Conservation (phyloP, 2,329 filamentous ascomycete species). For the Trichoderma gracile region DNA sequence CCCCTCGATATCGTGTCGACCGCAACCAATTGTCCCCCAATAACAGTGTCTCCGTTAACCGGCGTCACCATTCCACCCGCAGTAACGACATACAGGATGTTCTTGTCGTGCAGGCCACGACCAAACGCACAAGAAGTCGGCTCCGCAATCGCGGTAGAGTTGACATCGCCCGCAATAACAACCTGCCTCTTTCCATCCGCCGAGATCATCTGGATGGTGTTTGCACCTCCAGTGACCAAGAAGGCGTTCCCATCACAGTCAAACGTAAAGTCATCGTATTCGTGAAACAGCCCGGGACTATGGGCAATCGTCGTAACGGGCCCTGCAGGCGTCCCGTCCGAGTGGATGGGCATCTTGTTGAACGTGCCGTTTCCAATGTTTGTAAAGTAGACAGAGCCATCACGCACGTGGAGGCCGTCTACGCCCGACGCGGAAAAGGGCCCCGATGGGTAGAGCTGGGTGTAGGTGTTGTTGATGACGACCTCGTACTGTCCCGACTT, state of each 20-base stretch:
- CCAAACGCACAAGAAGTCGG: conserved; percentile 24
- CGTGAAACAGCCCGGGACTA: not conserved
- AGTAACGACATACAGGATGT: conserved; percentile 22
- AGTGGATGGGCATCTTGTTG: conserved; percentile 29
- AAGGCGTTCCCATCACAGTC: conserved; percentile 30
- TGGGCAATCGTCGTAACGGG: conserved; percentile 26
- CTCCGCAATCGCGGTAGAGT: conserved; percentile 28
- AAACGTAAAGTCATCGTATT: conserved; percentile 31
- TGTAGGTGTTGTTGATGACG: conserved; percentile 32
- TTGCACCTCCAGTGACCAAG: conserved; percentile 29
- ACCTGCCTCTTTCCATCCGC: conserved; percentile 23
- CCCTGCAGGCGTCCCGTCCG: conserved; percentile 26
- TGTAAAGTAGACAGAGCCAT: conserved; percentile 33
- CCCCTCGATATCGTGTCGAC: conserved; percentile 8
- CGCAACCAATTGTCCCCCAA: conserved; percentile 16
- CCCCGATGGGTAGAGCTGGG: conserved; percentile 25
- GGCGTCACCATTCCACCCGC: conserved; percentile 13
- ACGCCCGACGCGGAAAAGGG: conserved; percentile 28
- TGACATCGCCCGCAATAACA: conserved; percentile 29
- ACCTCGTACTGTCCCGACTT: conserved; percentile 31
- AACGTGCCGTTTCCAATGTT: conserved; percentile 32
- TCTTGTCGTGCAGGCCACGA: conserved; percentile 13
- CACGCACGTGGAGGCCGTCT: conserved; percentile 34
- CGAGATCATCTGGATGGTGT: conserved; percentile 28
- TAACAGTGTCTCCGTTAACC: not conserved